These are phyloP conservation scores for Dioscorea cayenensis DNA, from an alignment of 116 monocot species.

Conservation along the genomic window DNA sequence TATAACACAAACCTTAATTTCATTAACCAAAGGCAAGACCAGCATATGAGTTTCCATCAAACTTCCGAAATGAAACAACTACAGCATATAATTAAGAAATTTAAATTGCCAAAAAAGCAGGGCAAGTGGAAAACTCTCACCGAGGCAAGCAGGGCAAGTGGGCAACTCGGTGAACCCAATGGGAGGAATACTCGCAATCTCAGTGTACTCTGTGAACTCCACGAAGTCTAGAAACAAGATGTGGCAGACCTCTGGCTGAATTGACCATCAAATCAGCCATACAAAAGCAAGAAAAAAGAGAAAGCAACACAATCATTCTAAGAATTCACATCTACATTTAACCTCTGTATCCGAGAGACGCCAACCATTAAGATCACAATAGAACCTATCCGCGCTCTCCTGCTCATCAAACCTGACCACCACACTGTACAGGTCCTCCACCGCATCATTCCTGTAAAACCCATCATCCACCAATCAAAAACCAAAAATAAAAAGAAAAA, in stretches of 20 bases:
- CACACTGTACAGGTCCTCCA: conserved; percentile 87
- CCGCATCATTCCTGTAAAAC: conserved; percentile 61
- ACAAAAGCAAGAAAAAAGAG: not conserved
- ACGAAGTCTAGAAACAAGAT: conserved; percentile 60
- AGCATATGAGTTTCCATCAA: too few species aligned
- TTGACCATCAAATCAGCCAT: too few species aligned
- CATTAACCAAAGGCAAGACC: too few species aligned
- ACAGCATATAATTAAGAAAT: too few species aligned
- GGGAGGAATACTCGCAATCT: conserved; percentile 54
- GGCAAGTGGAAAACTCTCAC: conserved; percentile 14
- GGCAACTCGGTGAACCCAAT: conserved; percentile 75
- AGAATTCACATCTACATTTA: not conserved
- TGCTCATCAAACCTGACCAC: conserved; percentile 72
- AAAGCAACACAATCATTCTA: not conserved
- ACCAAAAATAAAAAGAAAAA: too few species aligned
- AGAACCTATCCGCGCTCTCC: conserved; percentile 73
- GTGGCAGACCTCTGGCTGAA: conserved; percentile 88
- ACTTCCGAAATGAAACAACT: not conserved
- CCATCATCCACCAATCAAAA: not conserved
- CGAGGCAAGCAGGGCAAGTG: conserved; percentile 86
- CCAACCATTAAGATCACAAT: conserved; percentile 78
- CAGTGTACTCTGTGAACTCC: conserved; percentile 60
- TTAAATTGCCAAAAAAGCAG: too few species aligned
- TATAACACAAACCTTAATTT: too few species aligned
- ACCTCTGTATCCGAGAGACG: conserved; percentile 67